Percentiles rank a stretch among this genome's conserved stretches.
phyloP scores from a whole-genome alignment of 2,329 filamentous ascomycete species.

The Pseudocercospora ulei region DNA sequence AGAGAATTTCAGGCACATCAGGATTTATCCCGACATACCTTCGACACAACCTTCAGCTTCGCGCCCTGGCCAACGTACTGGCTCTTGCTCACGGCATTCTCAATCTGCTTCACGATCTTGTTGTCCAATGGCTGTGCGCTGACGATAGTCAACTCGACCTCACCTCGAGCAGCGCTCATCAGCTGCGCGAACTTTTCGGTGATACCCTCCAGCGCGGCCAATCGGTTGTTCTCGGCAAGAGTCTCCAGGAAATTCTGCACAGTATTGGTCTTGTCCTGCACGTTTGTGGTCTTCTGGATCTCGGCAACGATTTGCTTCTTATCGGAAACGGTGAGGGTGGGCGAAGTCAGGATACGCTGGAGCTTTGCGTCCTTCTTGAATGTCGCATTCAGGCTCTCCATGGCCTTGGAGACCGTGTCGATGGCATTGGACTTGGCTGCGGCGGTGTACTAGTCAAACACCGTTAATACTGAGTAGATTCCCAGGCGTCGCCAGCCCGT shows the following conservation, averaged over 20 bases:
- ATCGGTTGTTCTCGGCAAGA: conserved; percentile 91
- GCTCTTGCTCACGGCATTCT: conserved; percentile 81
- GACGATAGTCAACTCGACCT: conserved; percentile 87
- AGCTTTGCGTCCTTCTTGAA: conserved; percentile 81
- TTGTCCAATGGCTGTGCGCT: conserved; percentile 82
- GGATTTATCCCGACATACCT: conserved; percentile 39
- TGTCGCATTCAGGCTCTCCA: conserved; percentile 59
- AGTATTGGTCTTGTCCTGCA: conserved; percentile 60
- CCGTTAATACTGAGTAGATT: background rate
- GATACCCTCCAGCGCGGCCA: conserved; percentile 70
- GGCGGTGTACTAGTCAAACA: conserved; percentile 71
- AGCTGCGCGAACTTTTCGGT: conserved; percentile 77
- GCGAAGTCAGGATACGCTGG: conserved; percentile 60
- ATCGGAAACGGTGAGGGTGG: conserved; percentile 67
- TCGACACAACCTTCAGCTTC: conserved; percentile 95
- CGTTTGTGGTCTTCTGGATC: conserved; percentile 71
- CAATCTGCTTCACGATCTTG: conserved; percentile 75
- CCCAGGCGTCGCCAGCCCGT: conserved; percentile 39
- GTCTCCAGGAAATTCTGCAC: conserved; percentile 89
- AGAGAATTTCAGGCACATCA: conserved; percentile 31
- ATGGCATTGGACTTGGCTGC: conserved; percentile 78
- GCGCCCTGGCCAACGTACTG: conserved; percentile 79
- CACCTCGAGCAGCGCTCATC: conserved; percentile 80
- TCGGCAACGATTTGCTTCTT: conserved; percentile 79
- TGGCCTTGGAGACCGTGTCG: conserved; percentile 72